These are phyloP conservation scores for Pythium phragmitis DNA, from an alignment of 352 stramenopile species.

Conservation along the genomic window DNA sequence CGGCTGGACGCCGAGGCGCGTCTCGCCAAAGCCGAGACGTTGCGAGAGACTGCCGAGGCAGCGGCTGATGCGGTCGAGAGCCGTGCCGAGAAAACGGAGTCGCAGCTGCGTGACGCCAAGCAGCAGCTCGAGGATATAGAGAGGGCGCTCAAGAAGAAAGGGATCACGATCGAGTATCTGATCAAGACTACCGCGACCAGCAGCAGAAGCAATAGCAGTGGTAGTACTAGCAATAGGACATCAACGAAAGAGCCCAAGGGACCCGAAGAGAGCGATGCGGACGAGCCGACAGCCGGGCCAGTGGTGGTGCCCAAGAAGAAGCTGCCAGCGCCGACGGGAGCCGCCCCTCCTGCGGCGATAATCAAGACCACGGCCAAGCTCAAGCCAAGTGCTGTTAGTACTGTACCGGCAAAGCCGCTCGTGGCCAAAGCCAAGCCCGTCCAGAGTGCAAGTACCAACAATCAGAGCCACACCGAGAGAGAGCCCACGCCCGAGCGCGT, in stretches of 20 bases:
- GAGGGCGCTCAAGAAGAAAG: slow-evolving; percentile 50
- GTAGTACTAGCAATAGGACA: background rate
- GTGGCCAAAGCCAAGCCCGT: slow-evolving; percentile 1
- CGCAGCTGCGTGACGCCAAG: slow-evolving; percentile 30
- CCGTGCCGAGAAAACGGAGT: slow-evolving; percentile 36
- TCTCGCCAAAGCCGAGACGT: slow-evolving; percentile 35
- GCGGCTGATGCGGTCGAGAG: slow-evolving; percentile 46
- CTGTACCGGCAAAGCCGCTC: background rate
- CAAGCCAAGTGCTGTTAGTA: background rate
- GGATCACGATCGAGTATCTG: slow-evolving; percentile 67
- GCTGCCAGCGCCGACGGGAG: background rate
- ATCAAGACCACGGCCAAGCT: background rate
- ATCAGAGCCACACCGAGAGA: slow-evolving; percentile 19
- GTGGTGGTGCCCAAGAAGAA: slow-evolving; percentile 2
- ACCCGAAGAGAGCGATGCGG: slow-evolving; percentile 13
- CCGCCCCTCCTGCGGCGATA: background rate
- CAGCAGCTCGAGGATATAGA: slow-evolving; percentile 41
- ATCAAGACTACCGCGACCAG: slow-evolving; percentile 29
- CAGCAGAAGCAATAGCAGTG: slow-evolving; percentile 1
- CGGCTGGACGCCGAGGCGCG: slow-evolving; percentile 36
- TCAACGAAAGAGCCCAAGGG: slow-evolving; percentile 11
- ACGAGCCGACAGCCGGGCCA: background rate
- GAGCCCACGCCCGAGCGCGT: slow-evolving; percentile 20
- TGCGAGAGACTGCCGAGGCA: slow-evolving; percentile 45
- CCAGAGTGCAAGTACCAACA: background rate